phyloP scores from a whole-genome alignment of 352 stramenopile genomes.

The Pythium periplocum region DNA sequence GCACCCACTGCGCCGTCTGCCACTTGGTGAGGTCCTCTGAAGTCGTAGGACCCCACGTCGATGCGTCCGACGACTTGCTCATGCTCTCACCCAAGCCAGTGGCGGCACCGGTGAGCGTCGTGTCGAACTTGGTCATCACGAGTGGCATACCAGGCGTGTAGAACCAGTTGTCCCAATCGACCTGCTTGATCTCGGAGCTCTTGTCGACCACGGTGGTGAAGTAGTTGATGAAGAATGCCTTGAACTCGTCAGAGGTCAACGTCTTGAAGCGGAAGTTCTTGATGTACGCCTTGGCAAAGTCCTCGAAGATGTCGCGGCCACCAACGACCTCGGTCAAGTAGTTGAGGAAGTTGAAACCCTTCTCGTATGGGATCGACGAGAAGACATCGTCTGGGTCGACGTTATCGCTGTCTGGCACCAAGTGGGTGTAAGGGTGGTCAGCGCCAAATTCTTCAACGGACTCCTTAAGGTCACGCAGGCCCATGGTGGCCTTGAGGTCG shows the following conservation, averaged over 20 bases:
- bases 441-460: constrained; percentile 28
- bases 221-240: constrained; percentile 39
- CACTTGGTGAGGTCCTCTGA: constrained; percentile 17
- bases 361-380: constrained; percentile 76
- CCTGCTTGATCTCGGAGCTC: constrained; percentile 24
- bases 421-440: constrained; percentile 64
- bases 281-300: constrained; percentile 87
- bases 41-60: constrained; percentile 18
- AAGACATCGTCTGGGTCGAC: constrained; percentile 87
- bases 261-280: constrained; percentile 71
- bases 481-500: constrained; percentile 20
- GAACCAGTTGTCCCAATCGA: constrained; percentile 95
- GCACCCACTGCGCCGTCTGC: constrained; percentile 46
- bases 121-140: constrained; percentile 84
- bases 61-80: constrained; percentile 13
- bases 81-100: constrained; percentile 40
- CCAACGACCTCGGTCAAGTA: constrained; percentile 29
- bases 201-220: constrained; percentile 32
- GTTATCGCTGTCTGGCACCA: constrained; percentile 59
- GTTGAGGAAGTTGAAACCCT: constrained; percentile 50
- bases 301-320: constrained; percentile 24
- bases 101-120: constrained; percentile 53
- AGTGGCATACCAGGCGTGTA: constrained; percentile 85
- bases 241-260: constrained; percentile 66
- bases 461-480: constrained; percentile 14